Conservation (phyloP, 192 early-diverging fungal species). For the Coemansia furcata region DNA sequence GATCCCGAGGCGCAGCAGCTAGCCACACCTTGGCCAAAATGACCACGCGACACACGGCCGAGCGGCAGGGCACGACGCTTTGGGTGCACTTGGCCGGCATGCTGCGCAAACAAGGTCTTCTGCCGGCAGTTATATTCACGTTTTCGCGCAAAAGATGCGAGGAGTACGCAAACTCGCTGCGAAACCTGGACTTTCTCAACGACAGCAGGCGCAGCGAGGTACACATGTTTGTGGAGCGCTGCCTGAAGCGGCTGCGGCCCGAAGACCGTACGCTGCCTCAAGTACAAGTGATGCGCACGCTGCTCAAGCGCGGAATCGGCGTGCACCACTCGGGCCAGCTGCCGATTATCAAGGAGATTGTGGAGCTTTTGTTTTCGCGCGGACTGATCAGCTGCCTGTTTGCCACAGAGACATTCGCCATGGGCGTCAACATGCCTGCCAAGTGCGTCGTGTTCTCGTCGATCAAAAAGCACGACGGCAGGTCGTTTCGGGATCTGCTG, state of each 20-base stretch:
- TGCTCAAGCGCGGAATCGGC: slow-evolving; percentile 88
- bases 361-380: slow-evolving; percentile 91
- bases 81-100: slow-evolving; percentile 78
- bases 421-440: slow-evolving; percentile 99
- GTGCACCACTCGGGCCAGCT: slow-evolving; percentile 97
- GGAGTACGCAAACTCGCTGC: slow-evolving; percentile 76
- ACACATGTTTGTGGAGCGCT: slow-evolving; percentile 82
- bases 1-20: slow-evolving; percentile 16
- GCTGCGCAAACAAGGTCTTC: slow-evolving; percentile 70
- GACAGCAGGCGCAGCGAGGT: slow-evolving; percentile 81
- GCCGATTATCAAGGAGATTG: slow-evolving; percentile 98
- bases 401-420: slow-evolving; percentile 99
- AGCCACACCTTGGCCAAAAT: slow-evolving; percentile 47
- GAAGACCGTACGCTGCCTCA: slow-evolving; percentile 87
- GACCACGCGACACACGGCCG: slow-evolving; percentile 37
- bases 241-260: slow-evolving; percentile 76
- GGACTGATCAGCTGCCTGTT: slow-evolving; percentile 91
- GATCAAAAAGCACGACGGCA: slow-evolving; percentile 91
- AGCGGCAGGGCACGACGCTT: slow-evolving; percentile 67
- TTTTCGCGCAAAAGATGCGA: slow-evolving; percentile 97
- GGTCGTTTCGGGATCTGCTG: slow-evolving; percentile 79
- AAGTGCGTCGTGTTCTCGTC: slow-evolving; percentile 90
- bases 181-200: slow-evolving; percentile 77
- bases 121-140: slow-evolving; percentile 91
- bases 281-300: slow-evolving; percentile 76